Evolutionary conservation across 805 yeast genomes (phyloP).

Genomic region (Schwanniomyces sp.): DNA sequence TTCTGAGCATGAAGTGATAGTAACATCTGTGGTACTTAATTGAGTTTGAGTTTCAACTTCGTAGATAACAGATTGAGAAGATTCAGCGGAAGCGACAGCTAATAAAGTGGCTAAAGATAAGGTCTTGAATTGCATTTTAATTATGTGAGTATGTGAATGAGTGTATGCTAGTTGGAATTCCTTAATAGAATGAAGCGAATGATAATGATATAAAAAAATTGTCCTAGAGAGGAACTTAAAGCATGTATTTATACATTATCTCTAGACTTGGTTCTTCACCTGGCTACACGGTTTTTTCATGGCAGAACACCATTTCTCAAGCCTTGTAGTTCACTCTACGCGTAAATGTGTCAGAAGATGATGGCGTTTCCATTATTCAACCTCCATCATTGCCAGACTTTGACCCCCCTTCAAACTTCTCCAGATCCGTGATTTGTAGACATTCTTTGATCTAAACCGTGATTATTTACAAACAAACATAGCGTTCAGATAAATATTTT

Average conservation of each 20-base stretch:
- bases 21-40: slow-evolving; percentile 28
- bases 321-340: background rate
- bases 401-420: background rate
- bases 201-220: background rate
- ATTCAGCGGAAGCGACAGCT: slow-evolving; percentile 21
- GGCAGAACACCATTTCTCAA: background rate
- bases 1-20: slow-evolving; percentile 41
- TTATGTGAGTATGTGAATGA: background rate
- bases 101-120: slow-evolving; percentile 23
- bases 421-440: background rate
- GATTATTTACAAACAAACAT: background rate
- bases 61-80: slow-evolving; percentile 16
- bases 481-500: background rate
- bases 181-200: background rate
- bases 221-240: background rate
- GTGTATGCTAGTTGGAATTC: slow-evolving; percentile 7
- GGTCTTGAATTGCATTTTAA: slow-evolving; percentile 22
- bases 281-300: background rate
- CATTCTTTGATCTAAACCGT: background rate
- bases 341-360: background rate
- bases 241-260: background rate
- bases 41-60: slow-evolving; percentile 25
- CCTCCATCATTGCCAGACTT: background rate
- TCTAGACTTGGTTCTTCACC: background rate
- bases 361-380: background rate